phyloP scores from a whole-genome alignment of 2,329 filamentous ascomycete genomes.

The Colletotrichum chlorophyti region DNA sequence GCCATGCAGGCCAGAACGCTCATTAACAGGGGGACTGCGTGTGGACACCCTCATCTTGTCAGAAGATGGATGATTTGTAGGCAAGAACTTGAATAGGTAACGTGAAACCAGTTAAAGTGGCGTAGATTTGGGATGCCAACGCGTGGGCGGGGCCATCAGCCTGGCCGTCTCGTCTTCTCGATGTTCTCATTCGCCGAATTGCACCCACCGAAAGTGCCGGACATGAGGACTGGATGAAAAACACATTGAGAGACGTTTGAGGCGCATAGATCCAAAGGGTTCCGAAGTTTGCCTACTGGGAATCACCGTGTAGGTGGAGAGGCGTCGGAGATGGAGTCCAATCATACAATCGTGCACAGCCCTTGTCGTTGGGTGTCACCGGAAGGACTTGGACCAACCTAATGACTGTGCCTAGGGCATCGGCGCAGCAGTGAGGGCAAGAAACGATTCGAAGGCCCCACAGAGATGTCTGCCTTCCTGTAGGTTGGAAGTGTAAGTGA shows the following conservation, averaged over 20 bases:
- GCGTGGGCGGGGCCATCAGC: too few species aligned
- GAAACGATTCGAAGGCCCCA: neutral
- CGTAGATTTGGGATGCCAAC: neutral
- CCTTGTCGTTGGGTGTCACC: neutral
- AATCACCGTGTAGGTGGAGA: slow-evolving; percentile 6
- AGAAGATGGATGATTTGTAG: neutral
- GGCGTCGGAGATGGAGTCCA: slow-evolving; percentile 17
- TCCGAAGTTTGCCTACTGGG: neutral
- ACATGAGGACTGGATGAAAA: neutral
- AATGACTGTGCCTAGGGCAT: neutral
- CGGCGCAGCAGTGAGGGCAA: neutral
- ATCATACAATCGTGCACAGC: neutral
- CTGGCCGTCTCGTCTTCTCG: slow-evolving; percentile 8
- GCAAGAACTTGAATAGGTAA: neutral
- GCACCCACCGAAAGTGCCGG: neutral
- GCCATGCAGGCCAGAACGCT: neutral
- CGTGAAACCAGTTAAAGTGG: neutral
- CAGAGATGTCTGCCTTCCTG: neutral
- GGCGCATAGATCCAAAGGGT: slow-evolving; percentile 10
- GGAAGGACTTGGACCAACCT: neutral
- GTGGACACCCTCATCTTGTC: slow-evolving; percentile 4
- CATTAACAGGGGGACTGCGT: slow-evolving; percentile 2
- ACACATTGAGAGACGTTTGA: slow-evolving; percentile 17
- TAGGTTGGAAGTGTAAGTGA: neutral
- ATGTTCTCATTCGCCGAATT: slow-evolving; percentile 8